A percentile compares a stretch with the other conserved stretches of the same genome.
Conservation (phyloP, 2,329 filamentous ascomycete species). For the Truncatella angustata region DNA sequence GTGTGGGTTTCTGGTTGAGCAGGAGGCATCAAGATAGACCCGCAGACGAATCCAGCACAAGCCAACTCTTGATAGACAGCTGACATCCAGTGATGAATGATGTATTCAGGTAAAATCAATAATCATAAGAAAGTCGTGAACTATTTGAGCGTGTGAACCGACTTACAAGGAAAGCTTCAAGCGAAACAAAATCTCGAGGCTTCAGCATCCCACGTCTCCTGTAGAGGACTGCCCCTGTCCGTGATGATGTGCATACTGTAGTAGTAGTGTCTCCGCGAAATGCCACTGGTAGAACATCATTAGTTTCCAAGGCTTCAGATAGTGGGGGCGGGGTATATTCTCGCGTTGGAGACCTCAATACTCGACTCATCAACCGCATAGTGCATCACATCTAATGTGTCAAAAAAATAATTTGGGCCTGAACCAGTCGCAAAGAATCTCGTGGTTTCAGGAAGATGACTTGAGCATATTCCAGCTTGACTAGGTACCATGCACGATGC, state of each 20-base stretch:
- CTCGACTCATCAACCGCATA: too few species aligned
- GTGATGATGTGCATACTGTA: background rate
- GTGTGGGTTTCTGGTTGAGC: background rate
- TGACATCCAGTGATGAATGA: too few species aligned
- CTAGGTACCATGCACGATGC: background rate
- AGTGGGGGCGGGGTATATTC: conserved; percentile 1
- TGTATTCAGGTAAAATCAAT: too few species aligned
- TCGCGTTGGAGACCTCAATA: background rate
- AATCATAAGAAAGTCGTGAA: too few species aligned
- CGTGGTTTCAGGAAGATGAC: background rate
- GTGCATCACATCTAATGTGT: too few species aligned
- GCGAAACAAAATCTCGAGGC: too few species aligned
- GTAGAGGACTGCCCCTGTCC: background rate
- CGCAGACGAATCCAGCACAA: background rate
- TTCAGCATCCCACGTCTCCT: background rate
- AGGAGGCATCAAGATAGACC: background rate
- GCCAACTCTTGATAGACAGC: background rate
- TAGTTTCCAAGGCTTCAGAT: background rate
- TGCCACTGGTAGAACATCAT: background rate
- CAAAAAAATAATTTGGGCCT: background rate
- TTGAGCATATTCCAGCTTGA: background rate
- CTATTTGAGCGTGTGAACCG: too few species aligned
- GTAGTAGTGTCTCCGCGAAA: background rate
- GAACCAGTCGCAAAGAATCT: background rate
- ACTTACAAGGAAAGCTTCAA: too few species aligned